Evolutionary conservation across 1,139 yeast species (phyloP).

Genomic region (Hemisphaericaspora subhashii): DNA sequence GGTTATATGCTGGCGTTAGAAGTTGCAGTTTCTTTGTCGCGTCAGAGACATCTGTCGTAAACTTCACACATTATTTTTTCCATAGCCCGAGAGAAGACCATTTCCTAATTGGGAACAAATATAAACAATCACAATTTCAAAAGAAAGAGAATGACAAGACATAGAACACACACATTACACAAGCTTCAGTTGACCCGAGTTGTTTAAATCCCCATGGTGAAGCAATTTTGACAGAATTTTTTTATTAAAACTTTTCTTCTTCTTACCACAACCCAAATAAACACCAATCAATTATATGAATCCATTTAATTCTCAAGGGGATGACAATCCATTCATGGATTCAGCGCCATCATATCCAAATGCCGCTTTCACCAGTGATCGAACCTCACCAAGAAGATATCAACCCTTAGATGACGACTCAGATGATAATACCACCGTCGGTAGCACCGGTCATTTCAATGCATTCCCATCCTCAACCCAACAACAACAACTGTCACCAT

Average conservation of each 20-base stretch:
- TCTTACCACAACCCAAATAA: neutral
- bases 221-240: neutral
- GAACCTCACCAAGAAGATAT: slow-evolving; percentile 40
- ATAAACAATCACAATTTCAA: no score
- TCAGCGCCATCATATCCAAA: slow-evolving; percentile 32
- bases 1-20: no score
- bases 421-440: slow-evolving; percentile 21
- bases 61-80: neutral
- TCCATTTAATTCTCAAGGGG: slow-evolving; percentile 39
- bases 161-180: no score
- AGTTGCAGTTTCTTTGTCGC: no score
- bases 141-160: no score
- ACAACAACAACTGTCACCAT: slow-evolving; percentile 17
- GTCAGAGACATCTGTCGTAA: no score
- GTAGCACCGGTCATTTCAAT: slow-evolving; percentile 21
- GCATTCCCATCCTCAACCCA: slow-evolving; percentile 32
- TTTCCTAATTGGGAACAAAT: slow-evolving; percentile 6
- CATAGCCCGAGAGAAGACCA: neutral
- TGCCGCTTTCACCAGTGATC: slow-evolving; percentile 43
- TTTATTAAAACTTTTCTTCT: neutral
- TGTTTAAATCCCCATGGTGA: no score
- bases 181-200: no score
- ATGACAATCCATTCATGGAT: slow-evolving; percentile 35
- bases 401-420: slow-evolving; percentile 23
- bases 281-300: slow-evolving; percentile 16